phyloP scores from a whole-genome alignment of 169 alveolate genomes.

The Cryptosporidium bovis region DNA sequence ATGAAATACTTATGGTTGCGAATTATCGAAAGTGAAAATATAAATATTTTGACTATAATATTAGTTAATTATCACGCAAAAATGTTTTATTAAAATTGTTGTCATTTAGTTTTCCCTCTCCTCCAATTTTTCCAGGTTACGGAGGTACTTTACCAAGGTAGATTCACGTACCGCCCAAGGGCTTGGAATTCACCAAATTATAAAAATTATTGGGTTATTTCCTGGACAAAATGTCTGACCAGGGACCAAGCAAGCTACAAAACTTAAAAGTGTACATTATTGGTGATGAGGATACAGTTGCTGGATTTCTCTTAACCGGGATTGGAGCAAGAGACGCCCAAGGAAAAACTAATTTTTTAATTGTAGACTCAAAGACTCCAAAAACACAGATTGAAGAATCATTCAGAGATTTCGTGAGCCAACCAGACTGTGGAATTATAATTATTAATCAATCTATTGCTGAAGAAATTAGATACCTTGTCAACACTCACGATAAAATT shows the following conservation, averaged over 20 bases:
- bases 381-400: slow-evolving; percentile 82
- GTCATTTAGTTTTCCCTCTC: too few relatives aligned
- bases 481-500: slow-evolving; percentile 84
- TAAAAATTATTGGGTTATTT: too few relatives aligned
- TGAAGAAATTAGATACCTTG: slow-evolving; percentile 84
- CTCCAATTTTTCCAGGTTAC: too few relatives aligned
- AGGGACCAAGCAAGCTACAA: slow-evolving; percentile 39
- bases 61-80: neutral
- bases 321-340: slow-evolving; percentile 88
- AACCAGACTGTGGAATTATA: slow-evolving; percentile 87
- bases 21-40: too few relatives aligned
- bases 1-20: too few relatives aligned
- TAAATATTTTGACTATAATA: neutral
- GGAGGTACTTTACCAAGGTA: too few relatives aligned
- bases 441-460: slow-evolving; percentile 85
- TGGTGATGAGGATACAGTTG: slow-evolving; percentile 85
- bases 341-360: slow-evolving; percentile 84
- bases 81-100: too few relatives aligned
- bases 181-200: too few relatives aligned
- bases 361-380: slow-evolving; percentile 83
- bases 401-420: slow-evolving; percentile 81
- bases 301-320: slow-evolving; percentile 90
- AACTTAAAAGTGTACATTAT: slow-evolving; percentile 61
- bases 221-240: slow-evolving; percentile 7
- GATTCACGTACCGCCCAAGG: too few relatives aligned